Percentiles rank a stretch among this genome's conserved stretches.
Evolutionary conservation across 176 grass and related monocot species (phyloP).

Genomic region (Hsuehochloa calcarea): DNA sequence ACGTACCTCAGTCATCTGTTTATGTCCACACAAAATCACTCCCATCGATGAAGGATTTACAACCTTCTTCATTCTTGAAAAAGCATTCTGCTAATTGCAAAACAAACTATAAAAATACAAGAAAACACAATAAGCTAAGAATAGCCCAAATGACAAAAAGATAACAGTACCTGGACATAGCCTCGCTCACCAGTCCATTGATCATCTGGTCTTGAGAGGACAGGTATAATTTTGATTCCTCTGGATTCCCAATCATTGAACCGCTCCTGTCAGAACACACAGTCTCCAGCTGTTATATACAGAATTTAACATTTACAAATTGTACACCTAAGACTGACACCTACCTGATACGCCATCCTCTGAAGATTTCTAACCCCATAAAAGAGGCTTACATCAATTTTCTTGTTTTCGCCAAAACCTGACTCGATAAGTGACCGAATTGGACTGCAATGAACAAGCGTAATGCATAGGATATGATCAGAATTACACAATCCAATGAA

Average conservation of each 20-base stretch:
- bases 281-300: background rate
- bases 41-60: slow-evolving; percentile 57
- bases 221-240: slow-evolving; percentile 77
- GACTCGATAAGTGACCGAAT: slow-evolving; percentile 80
- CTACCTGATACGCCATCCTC: slow-evolving; percentile 86
- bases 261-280: slow-evolving; percentile 49
- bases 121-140: background rate
- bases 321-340: background rate
- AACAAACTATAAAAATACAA: slow-evolving; percentile 15
- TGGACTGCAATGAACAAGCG: slow-evolving; percentile 39
- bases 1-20: slow-evolving; percentile 79
- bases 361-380: slow-evolving; percentile 87
- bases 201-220: slow-evolving; percentile 70
- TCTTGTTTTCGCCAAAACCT: slow-evolving; percentile 49
- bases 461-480: slow-evolving; percentile 10
- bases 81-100: slow-evolving; percentile 59
- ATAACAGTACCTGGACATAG: slow-evolving; percentile 67
- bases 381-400: slow-evolving; percentile 60
- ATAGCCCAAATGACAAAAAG: background rate
- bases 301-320: background rate
- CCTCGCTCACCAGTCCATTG: slow-evolving; percentile 73
- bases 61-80: slow-evolving; percentile 62
- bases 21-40: slow-evolving; percentile 89
- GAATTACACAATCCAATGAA: background rate
- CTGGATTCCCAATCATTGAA: slow-evolving; percentile 66